Conservation (phyloP, 495 filamentous ascomycete genomes). For the Neurospora sp. region DNA sequence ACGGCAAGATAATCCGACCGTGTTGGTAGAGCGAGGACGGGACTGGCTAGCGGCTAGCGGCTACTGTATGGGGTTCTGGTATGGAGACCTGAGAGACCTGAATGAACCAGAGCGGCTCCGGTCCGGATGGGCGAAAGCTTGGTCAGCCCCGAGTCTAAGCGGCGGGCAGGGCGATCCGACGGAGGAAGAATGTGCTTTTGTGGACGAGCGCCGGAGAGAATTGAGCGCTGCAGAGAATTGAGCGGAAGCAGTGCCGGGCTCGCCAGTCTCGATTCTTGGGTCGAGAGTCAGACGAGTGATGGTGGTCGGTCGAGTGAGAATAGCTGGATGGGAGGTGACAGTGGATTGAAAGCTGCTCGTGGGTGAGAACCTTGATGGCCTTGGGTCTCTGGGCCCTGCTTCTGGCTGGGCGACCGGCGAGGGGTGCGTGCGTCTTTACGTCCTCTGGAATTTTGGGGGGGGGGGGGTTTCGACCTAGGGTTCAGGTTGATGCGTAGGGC, state of each 20-base stretch:
- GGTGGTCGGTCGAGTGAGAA: background rate
- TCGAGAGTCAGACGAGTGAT: background rate
- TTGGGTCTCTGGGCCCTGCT: background rate
- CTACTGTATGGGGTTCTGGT: background rate
- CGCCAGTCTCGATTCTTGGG: background rate
- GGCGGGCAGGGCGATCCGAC: background rate
- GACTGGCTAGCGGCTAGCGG: background rate
- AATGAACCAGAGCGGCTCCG: background rate
- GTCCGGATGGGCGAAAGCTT: background rate
- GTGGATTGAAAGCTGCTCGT: slow-evolving; percentile 2
- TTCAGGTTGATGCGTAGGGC: background rate
- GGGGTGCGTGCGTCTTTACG: background rate
- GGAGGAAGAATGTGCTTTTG: background rate
- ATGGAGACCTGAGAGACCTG: background rate
- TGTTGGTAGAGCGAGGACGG: background rate
- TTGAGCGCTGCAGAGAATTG: background rate
- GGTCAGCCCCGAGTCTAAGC: background rate
- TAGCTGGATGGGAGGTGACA: background rate
- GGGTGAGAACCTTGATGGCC: slow-evolving; percentile 18
- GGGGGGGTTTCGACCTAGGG: background rate
- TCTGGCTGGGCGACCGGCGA: background rate
- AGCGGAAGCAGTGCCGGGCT: background rate
- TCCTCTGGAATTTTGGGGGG: background rate
- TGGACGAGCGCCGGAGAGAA: background rate
- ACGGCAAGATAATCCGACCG: background rate